Percentiles rank a stretch among this genome's conserved stretches.
Evolutionary conservation across 305 asterid genomes (phyloP).

Genomic region (Rubia balearica): DNA sequence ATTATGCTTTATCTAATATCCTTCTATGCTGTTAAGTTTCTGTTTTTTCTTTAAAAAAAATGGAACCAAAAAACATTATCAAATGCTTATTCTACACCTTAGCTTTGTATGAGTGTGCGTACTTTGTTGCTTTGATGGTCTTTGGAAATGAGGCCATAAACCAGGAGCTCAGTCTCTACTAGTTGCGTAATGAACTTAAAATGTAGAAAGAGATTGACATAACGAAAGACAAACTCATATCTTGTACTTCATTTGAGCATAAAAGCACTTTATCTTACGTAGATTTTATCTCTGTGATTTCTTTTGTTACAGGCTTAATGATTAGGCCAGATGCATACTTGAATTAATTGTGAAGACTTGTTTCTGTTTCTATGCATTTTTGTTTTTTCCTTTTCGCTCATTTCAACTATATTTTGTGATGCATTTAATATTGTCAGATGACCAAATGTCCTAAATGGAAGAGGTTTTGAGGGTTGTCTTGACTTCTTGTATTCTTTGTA

Average conservation of each 20-base stretch:
- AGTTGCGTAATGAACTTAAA: not conserved
- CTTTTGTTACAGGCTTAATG: not conserved
- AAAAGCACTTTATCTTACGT: not conserved
- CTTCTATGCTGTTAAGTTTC: not conserved
- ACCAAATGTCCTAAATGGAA: not conserved
- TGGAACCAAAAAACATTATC: not conserved
- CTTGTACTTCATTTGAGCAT: not conserved
- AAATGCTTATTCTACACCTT: not conserved
- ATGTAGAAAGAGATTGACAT: not conserved
- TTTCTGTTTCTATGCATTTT: not conserved
- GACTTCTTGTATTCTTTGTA: conserved; percentile 10
- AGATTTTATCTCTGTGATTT: not conserved
- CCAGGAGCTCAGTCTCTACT: not conserved
- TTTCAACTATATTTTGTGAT: not conserved
- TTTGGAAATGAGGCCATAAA: not conserved
- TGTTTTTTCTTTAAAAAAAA: too few species aligned
- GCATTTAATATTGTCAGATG: not conserved
- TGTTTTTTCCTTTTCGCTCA: not conserved
- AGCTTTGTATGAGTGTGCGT: not conserved
- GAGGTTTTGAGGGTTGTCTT: not conserved
- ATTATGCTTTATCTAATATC: not conserved
- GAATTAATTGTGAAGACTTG: not conserved
- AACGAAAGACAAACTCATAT: not conserved
- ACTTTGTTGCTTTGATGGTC: not conserved
- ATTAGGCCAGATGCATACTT: not conserved